Conservation (phyloP, 2,329 filamentous ascomycete species). For the Proliferodiscus dingleyae region DNA sequence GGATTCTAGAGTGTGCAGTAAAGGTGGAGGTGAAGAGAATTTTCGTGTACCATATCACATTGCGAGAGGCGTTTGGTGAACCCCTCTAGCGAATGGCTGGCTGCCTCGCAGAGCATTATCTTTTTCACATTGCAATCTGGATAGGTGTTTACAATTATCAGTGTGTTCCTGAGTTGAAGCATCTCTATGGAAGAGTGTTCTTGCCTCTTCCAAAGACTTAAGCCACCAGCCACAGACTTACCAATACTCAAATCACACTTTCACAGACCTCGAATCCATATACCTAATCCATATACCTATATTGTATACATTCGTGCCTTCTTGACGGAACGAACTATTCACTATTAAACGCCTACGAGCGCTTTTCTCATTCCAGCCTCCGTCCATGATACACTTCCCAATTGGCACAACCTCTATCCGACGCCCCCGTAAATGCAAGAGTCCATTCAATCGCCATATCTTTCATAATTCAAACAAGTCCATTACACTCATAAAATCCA, state of each 20-base stretch:
- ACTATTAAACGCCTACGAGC: neutral
- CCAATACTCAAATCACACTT: too few species aligned
- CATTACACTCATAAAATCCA: neutral
- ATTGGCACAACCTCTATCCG: too few species aligned
- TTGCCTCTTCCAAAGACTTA: too few species aligned
- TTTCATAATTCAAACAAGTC: conserved; percentile 3
- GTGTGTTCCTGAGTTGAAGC: too few species aligned
- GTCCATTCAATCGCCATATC: neutral
- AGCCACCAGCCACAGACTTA: too few species aligned
- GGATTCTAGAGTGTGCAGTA: conserved; percentile 7
- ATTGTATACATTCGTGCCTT: too few species aligned
- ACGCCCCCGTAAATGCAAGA: neutral
- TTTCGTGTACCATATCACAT: conserved; percentile 21
- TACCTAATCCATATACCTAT: too few species aligned
- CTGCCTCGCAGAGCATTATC: conserved; percentile 15
- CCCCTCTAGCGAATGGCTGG: conserved; percentile 13
- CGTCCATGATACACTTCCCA: too few species aligned
- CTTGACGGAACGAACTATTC: neutral
- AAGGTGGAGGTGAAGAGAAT: neutral
- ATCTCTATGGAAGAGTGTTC: too few species aligned
- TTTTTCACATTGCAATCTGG: conserved; percentile 10
- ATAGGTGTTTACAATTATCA: too few species aligned
- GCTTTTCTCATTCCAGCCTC: neutral
- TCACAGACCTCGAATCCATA: too few species aligned
- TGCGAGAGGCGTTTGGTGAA: conserved; percentile 21